phyloP scores from a whole-genome alignment of 2,329 filamentous ascomycete species.

The Fusarium irregulare region DNA sequence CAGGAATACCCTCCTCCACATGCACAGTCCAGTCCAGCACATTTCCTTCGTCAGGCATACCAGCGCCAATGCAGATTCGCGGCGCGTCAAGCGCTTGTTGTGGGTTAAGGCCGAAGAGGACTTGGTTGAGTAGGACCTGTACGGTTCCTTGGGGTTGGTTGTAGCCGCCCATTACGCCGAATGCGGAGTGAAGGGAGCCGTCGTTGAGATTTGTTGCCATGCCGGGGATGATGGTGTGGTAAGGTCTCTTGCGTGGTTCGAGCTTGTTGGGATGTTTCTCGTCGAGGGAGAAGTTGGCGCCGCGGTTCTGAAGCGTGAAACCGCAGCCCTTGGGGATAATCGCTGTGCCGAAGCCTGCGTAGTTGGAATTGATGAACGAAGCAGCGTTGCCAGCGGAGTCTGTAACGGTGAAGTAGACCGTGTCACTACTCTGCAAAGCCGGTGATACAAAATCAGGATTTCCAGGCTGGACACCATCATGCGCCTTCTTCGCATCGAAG shows the following conservation, averaged over 20 bases:
- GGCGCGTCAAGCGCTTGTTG: slow-evolving; percentile 93
- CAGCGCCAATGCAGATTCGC: slow-evolving; percentile 85
- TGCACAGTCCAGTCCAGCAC: slow-evolving; percentile 74
- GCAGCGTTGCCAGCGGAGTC: slow-evolving; percentile 89
- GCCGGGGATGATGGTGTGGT: slow-evolving; percentile 97
- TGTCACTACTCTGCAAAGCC: slow-evolving; percentile 87
- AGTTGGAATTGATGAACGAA: slow-evolving; percentile 97
- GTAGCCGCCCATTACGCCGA: slow-evolving; percentile 97
- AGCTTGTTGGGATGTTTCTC: slow-evolving; percentile 81
- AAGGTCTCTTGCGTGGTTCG: slow-evolving; percentile 86
- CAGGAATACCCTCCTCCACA: slow-evolving; percentile 83
- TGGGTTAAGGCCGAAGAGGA: slow-evolving; percentile 82
- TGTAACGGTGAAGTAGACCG: slow-evolving; percentile 90
- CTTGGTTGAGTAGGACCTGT: slow-evolving; percentile 90
- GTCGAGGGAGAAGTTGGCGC: slow-evolving; percentile 82
- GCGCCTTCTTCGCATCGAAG: slow-evolving; percentile 68
- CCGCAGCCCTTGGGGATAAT: slow-evolving; percentile 89
- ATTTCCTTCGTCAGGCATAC: slow-evolving; percentile 70
- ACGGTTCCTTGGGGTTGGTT: slow-evolving; percentile 99
- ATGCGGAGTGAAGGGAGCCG: slow-evolving; percentile 82
- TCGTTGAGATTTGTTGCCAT: slow-evolving; percentile 84
- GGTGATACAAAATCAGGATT: slow-evolving; percentile 67
- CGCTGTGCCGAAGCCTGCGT: slow-evolving; percentile 85
- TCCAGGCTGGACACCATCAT: slow-evolving; percentile 73
- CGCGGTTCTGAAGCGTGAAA: slow-evolving; percentile 95